These are phyloP conservation scores for Typha latifolia DNA, from an alignment of 176 grass and related monocot species.

Conservation along the genomic window DNA sequence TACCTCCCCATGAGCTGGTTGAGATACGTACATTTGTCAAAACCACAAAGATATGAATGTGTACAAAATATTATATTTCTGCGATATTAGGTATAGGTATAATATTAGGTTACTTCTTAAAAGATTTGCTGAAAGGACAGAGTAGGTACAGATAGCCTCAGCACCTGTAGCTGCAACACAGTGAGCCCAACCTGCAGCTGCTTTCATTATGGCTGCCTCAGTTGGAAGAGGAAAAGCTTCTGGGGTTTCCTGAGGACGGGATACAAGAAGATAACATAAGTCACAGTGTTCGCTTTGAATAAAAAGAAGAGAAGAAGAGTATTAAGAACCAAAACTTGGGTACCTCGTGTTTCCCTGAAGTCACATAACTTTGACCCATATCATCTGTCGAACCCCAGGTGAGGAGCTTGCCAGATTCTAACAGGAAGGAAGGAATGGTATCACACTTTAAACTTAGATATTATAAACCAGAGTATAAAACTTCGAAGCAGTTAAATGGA, in stretches of 20 bases:
- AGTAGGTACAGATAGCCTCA: neutral
- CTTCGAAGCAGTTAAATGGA: too few species aligned
- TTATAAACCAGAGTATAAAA: neutral
- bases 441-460: neutral
- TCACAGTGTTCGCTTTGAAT: constrained; percentile 1
- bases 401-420: constrained; percentile 78
- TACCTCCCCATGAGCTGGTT: constrained; percentile 72
- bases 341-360: constrained; percentile 97
- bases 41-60: neutral
- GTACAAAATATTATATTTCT: neutral
- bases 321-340: constrained; percentile 15
- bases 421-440: constrained; percentile 8
- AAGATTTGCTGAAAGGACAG: too few species aligned
- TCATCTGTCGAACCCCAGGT: constrained; percentile 97
- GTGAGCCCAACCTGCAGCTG: constrained; percentile 95
- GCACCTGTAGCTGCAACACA: constrained; percentile 84
- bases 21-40: constrained; percentile 19
- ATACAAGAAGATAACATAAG: constrained; percentile 6
- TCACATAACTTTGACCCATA: constrained; percentile 96
- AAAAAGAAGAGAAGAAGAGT: constrained; percentile 1
- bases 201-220: constrained; percentile 47
- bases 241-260: constrained; percentile 61
- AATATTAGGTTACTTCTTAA: neutral
- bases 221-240: constrained; percentile 90
- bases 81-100: neutral